Conservation (phyloP, 768 basidiomycete genomes). For the Lyophyllum semitale region DNA sequence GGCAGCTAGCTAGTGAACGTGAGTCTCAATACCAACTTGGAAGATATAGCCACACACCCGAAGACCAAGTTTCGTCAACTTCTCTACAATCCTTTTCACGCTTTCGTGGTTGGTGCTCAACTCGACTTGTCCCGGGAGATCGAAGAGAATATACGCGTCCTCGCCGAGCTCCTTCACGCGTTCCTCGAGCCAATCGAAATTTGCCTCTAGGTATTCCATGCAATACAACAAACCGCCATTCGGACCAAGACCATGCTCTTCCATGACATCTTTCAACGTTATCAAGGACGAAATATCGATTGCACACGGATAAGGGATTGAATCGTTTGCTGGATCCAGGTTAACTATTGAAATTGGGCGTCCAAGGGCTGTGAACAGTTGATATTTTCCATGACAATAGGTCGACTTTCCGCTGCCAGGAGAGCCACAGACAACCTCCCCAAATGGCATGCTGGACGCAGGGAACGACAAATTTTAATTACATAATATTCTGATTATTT, state of each 20-base stretch:
- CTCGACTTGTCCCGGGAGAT: constrained; percentile 97
- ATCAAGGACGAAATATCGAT: constrained; percentile 85
- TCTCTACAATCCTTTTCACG: constrained; percentile 76
- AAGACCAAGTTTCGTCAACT: constrained; percentile 73
- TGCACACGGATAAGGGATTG: constrained; percentile 88
- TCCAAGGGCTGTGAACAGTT: constrained; percentile 83
- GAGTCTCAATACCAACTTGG: background rate
- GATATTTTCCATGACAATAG: constrained; percentile 85
- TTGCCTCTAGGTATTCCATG: constrained; percentile 95
- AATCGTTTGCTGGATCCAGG: constrained; percentile 92
- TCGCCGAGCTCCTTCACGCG: constrained; percentile 62
- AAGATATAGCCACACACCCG: constrained; percentile 59
- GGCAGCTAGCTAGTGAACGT: constrained; percentile 70
- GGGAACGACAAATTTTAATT: background rate
- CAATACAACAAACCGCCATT: constrained; percentile 97
- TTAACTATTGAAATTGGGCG: constrained; percentile 91
- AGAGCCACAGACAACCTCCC: constrained; percentile 84
- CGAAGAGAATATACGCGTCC: constrained; percentile 90
- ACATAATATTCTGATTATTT: too few relatives aligned
- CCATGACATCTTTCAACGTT: constrained; percentile 86
- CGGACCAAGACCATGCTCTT: constrained; percentile 81
- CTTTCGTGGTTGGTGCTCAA: constrained; percentile 95
- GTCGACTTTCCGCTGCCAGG: constrained; percentile 90
- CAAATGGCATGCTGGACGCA: constrained; percentile 63
- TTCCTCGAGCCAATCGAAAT: constrained; percentile 86